phyloP scores from a whole-genome alignment of 495 filamentous ascomycete species.

The Podospora pseudopauciseta region DNA sequence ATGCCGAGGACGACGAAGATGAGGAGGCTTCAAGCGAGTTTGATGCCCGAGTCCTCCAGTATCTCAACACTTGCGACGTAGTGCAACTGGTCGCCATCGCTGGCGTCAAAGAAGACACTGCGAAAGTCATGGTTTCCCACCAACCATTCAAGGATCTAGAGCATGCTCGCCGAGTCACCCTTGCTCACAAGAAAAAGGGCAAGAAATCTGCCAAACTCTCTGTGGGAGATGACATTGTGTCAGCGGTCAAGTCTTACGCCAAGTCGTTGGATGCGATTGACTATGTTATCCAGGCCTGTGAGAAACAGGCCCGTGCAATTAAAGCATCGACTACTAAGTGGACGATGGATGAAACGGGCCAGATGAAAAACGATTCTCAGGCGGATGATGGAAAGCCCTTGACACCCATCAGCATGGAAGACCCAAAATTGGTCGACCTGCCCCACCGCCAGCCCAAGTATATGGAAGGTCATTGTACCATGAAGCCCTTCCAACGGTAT shows the following conservation, averaged over 20 bases:
- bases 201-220: constrained; percentile 34
- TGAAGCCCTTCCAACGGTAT: constrained; percentile 92
- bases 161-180: constrained; percentile 59
- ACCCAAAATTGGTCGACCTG: constrained; percentile 25
- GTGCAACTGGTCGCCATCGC: constrained; percentile 76
- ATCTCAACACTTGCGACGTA: constrained; percentile 74
- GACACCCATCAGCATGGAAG: constrained; percentile 30
- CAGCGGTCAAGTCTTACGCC: constrained; percentile 31
- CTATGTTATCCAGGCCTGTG: constrained; percentile 66
- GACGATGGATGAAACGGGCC: constrained; percentile 71
- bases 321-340: constrained; percentile 68
- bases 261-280: constrained; percentile 65
- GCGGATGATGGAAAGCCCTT: constrained; percentile 27
- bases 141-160: constrained; percentile 65
- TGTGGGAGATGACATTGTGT: constrained; percentile 41
- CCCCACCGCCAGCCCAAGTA: constrained; percentile 59
- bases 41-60: constrained; percentile 59
- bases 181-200: constrained; percentile 36
- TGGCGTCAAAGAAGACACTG: constrained; percentile 61
- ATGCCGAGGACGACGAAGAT: constrained; percentile 13
- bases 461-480: constrained; percentile 63
- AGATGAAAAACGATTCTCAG: constrained; percentile 24
- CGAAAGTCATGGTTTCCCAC: constrained; percentile 59
- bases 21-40: constrained; percentile 5
- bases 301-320: constrained; percentile 63